These are phyloP conservation scores for Lojkania enalia DNA, from an alignment of 2,329 filamentous ascomycete genomes.

Conservation along the genomic window DNA sequence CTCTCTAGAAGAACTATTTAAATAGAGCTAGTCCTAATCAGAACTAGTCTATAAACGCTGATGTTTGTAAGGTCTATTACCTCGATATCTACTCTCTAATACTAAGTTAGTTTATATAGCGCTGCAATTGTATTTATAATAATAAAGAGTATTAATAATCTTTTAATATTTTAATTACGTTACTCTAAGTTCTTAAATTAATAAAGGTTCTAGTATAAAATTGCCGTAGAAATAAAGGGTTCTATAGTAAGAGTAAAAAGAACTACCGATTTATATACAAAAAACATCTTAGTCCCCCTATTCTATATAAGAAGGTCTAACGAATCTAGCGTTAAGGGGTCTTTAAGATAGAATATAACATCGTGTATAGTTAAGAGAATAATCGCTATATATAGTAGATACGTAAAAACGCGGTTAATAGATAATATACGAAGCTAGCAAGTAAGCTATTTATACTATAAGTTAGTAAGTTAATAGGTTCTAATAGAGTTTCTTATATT, in stretches of 20 bases:
- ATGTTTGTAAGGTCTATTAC: too few relatives aligned
- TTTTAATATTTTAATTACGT: slow-evolving; percentile 9
- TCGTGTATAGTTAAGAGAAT: slow-evolving; percentile 11
- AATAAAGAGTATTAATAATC: slow-evolving; percentile 13
- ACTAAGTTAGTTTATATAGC: slow-evolving; percentile 9
- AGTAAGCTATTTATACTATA: slow-evolving; percentile 13
- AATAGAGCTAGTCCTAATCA: too few relatives aligned
- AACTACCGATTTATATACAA: slow-evolving; percentile 16
- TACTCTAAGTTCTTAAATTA: slow-evolving; percentile 10
- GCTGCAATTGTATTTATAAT: slow-evolving; percentile 10
- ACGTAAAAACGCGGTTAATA: slow-evolving; percentile 7
- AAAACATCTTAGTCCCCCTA: slow-evolving; percentile 11
- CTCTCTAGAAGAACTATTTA: too few relatives aligned
- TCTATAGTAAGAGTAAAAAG: slow-evolving; percentile 11
- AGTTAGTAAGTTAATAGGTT: slow-evolving; percentile 12
- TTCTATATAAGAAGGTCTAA: slow-evolving; percentile 13
- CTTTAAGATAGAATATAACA: slow-evolving; percentile 12
- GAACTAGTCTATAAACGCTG: too few relatives aligned
- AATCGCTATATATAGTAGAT: slow-evolving; percentile 14
- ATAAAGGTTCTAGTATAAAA: slow-evolving; percentile 11
- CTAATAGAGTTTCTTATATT: slow-evolving; percentile 14
- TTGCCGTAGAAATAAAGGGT: slow-evolving; percentile 9
- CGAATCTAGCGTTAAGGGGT: slow-evolving; percentile 10
- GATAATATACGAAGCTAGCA: slow-evolving; percentile 9
- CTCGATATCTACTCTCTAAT: too few relatives aligned